Conservation (phyloP, 192 early-diverging fungal species). For the Podochytrium sp. region DNA sequence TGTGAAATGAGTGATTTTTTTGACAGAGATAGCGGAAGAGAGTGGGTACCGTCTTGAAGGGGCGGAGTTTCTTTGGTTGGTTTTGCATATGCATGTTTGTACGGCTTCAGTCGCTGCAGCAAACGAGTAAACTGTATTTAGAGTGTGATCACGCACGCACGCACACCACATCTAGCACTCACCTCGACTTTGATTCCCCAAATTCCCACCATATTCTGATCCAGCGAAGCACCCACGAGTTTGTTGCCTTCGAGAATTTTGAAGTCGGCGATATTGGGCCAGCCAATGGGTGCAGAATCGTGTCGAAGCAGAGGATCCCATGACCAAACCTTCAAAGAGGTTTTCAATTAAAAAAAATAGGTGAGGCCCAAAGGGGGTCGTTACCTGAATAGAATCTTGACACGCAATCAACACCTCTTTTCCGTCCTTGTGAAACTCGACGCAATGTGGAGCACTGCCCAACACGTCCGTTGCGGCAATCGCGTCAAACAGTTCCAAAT, state of each 20-base stretch:
- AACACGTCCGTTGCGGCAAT: conserved; percentile 36
- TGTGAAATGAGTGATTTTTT: too few relatives aligned
- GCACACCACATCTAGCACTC: conserved; percentile 19
- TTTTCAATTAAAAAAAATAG: conserved; percentile 15
- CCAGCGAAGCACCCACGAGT: conserved; percentile 46
- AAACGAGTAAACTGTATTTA: conserved; percentile 10
- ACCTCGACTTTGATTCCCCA: conserved; percentile 54
- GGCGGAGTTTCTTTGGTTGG: background rate
- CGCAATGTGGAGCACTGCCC: conserved; percentile 15
- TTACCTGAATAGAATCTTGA: conserved; percentile 49
- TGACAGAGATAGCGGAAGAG: too few relatives aligned
- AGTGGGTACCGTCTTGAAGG: too few relatives aligned
- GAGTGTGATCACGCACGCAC: background rate
- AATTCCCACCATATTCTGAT: conserved; percentile 54
- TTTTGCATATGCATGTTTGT: background rate
- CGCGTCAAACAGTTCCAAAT: conserved; percentile 57
- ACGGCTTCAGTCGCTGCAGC: conserved; percentile 21
- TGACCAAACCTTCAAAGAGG: conserved; percentile 40
- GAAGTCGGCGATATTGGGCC: conserved; percentile 54
- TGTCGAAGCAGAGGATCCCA: conserved; percentile 53
- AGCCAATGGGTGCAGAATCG: conserved; percentile 39
- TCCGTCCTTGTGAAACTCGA: conserved; percentile 54
- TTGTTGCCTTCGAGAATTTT: conserved; percentile 46
- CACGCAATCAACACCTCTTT: conserved; percentile 46
- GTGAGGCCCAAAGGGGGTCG: background rate